Percentiles rank a stretch among this genome's conserved stretches.
Conservation (phyloP, 1,284 basidiomycete genomes). For the Macrocystidia cucumis region DNA sequence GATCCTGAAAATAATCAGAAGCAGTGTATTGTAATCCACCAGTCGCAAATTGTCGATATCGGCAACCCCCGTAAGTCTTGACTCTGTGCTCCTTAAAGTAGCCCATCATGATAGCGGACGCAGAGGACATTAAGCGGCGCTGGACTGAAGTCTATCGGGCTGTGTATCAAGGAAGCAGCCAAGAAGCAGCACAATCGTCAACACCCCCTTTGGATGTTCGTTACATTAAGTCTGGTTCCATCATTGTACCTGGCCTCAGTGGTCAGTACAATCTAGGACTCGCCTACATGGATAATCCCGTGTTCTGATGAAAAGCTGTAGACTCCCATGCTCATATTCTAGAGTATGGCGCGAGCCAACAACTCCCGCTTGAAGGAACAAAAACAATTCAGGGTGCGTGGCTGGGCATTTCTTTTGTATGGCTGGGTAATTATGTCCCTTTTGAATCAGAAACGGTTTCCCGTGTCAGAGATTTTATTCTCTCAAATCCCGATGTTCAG, state of each 20-base stretch:
- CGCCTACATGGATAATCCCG: neutral
- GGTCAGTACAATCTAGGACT: slow-evolving; percentile 30
- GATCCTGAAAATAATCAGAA: slow-evolving; percentile 38
- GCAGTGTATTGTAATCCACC: slow-evolving; percentile 54
- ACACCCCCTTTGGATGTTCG: slow-evolving; percentile 28
- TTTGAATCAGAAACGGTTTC: slow-evolving; percentile 49
- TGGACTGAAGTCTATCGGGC: slow-evolving; percentile 23
- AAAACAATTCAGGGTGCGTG: slow-evolving; percentile 44
- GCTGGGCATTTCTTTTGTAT: slow-evolving; percentile 4
- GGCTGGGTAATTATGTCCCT: slow-evolving; percentile 1
- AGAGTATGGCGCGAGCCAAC: slow-evolving; percentile 63
- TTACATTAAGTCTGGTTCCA: slow-evolving; percentile 43
- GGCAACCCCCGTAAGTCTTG: slow-evolving; percentile 47
- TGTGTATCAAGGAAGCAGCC: too few relatives aligned
- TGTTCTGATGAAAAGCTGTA: slow-evolving; percentile 18
- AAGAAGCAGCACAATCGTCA: too few relatives aligned
- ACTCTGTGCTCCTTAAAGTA: neutral
- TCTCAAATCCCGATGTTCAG: slow-evolving; percentile 44
- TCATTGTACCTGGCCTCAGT: slow-evolving; percentile 61
- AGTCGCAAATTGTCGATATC: slow-evolving; percentile 38
- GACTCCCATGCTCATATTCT: slow-evolving; percentile 81
- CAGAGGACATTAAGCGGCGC: slow-evolving; percentile 36
- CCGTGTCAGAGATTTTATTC: slow-evolving; percentile 60
- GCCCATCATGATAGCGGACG: slow-evolving; percentile 1
- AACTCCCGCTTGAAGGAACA: slow-evolving; percentile 61